These are phyloP conservation scores for Protomyces macrosporus DNA, from an alignment of 1,139 yeast species.

Conservation along the genomic window DNA sequence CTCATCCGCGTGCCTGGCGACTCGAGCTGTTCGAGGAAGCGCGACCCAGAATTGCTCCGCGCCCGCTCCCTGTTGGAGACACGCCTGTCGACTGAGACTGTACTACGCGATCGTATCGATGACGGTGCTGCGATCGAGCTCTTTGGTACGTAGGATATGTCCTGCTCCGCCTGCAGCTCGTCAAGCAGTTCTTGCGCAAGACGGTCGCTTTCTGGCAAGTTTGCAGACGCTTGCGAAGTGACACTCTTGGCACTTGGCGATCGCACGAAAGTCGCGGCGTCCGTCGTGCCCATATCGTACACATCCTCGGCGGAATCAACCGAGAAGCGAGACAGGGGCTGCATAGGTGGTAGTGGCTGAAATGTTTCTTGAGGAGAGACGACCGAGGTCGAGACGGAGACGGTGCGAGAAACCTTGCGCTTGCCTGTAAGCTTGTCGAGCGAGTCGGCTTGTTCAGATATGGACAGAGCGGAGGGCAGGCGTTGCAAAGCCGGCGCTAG, in stretches of 20 bases:
- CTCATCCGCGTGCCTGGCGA: not conserved
- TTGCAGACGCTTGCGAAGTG: not conserved
- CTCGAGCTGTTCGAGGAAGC: not conserved
- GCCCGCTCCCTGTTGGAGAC: not conserved
- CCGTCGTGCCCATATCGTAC: too few relatives aligned
- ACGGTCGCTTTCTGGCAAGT: not conserved
- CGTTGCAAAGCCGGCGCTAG: too few relatives aligned
- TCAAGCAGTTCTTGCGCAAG: not conserved
- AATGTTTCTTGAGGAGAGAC: not conserved
- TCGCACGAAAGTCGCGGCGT: too few relatives aligned
- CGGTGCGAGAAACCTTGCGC: not conserved
- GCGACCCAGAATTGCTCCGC: not conserved
- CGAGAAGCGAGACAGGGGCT: not conserved
- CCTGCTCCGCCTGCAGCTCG: not conserved
- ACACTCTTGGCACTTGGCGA: too few relatives aligned
- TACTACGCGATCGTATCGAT: too few relatives aligned
- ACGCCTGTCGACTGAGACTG: too few relatives aligned
- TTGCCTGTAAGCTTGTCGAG: not conserved
- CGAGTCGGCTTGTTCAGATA: not conserved
- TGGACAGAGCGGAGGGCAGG: too few relatives aligned
- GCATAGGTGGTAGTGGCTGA: not conserved
- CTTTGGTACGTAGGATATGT: too few relatives aligned
- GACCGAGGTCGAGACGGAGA: not conserved
- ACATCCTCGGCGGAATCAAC: not conserved
- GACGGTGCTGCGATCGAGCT: too few relatives aligned